Evolutionary conservation across 129 eudicot genomes (phyloP), one percentile per base, ranked within the genome.

Genomic region (Arctium lappa): DNA sequence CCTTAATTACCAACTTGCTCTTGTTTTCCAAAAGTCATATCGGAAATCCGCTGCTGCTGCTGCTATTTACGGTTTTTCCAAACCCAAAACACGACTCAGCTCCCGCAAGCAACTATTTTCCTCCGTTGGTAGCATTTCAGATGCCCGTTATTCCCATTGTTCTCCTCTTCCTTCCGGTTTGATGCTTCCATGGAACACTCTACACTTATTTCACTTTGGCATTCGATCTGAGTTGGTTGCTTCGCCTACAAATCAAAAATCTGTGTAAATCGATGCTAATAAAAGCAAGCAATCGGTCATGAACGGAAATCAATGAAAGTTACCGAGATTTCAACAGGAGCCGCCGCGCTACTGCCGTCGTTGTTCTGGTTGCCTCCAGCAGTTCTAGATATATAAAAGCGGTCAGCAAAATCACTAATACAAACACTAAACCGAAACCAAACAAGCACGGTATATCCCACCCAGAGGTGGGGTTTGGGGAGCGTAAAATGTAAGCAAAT

Each of bases 111-210:
- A 39, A 84, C 84, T 44, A 77, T 80, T 74, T 74, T 86, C 79
- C 88, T 90, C 46, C 93, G 85, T 33, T 90, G 88, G 81, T 90
- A 90, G 86, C 86, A 90, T 83, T 85, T 86, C 32, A 88, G 22
- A 74, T 66, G 79, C 69, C 88, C 82, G 42, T 85, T 80, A 8
- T 46, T 76, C 13, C 71, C 44, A 50, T 80, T 72, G 74, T 84
- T 85, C 42, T 78, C 88, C 22, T 73, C 81, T 76, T 79, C 81
- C 48, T 87, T 79, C 39, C 32, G 30, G 34, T 71, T 82, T 9
- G 84, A 72, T 53, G 72, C 76, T 73, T 70, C 85, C 62, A 70
- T 79, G 2, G 83, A 78, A 77, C 81, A 86, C 60, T 78, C 84
- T 7, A 79, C 69, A 4, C 85, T 69, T 44, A 78, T 75, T 33